A percentile compares a stretch with the other conserved stretches of the same genome.
These are phyloP conservation scores for Exophiala lecanii-corni DNA, from an alignment of 2,329 filamentous ascomycete species.

Conservation along the genomic window DNA sequence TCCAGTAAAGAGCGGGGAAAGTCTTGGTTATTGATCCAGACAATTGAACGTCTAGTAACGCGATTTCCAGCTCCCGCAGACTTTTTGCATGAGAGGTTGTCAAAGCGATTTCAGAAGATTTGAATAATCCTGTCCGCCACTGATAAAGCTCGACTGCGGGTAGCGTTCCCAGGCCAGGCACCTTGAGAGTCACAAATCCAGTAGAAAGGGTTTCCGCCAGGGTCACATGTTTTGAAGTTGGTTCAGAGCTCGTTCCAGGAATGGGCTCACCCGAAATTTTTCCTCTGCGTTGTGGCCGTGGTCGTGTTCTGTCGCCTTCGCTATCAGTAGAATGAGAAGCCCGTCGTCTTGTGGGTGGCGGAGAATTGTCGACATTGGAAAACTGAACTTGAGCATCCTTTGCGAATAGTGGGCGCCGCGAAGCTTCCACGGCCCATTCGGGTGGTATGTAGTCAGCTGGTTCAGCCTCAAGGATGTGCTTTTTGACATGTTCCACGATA, in stretches of 20 bases:
- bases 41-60: conserved; percentile 3
- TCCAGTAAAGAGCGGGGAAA: conserved; percentile 18
- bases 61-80: background rate
- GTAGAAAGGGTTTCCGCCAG: too few species aligned
- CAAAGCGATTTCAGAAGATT: background rate
- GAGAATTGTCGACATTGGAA: conserved; percentile 30
- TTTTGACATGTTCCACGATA: conserved; percentile 45
- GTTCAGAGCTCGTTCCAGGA: too few species aligned
- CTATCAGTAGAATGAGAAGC: conserved; percentile 15
- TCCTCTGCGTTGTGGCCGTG: too few species aligned
- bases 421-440: conserved; percentile 34
- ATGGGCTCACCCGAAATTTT: too few species aligned
- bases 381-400: conserved; percentile 3
- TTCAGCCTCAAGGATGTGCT: conserved; percentile 45
- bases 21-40: conserved; percentile 13
- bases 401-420: conserved; percentile 12
- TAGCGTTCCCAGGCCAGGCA: conserved; percentile 20
- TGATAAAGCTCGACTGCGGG: conserved; percentile 13
- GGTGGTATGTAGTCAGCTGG: conserved; percentile 43
- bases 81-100: background rate
- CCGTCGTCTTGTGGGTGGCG: conserved; percentile 7
- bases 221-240: too few species aligned
- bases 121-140: conserved; percentile 5
- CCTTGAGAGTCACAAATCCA: conserved; percentile 24
- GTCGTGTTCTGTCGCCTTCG: too few species aligned